Percentiles rank a stretch among this genome's conserved stretches.
Conservation (phyloP, 1,139 yeast species). For the Magnusiomyces fungicola region DNA sequence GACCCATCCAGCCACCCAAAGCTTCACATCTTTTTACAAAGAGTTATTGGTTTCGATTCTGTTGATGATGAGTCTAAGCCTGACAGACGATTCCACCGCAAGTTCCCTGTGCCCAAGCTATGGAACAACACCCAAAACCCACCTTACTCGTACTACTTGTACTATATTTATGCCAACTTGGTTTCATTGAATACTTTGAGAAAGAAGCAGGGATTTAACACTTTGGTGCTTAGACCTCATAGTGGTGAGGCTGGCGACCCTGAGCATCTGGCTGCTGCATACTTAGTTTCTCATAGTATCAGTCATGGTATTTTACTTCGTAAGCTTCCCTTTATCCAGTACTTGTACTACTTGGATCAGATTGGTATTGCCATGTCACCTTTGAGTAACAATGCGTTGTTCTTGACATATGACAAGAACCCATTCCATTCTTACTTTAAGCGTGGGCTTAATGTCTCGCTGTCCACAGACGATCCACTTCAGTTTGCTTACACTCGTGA, state of each 20-base stretch:
- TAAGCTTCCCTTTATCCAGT: slow-evolving; percentile 91
- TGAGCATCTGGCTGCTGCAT: slow-evolving; percentile 88
- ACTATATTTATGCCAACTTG: slow-evolving; percentile 79
- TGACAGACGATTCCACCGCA: slow-evolving; percentile 72
- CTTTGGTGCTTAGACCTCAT: slow-evolving; percentile 91
- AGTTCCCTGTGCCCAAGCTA: slow-evolving; percentile 71
- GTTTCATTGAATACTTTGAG: slow-evolving; percentile 83
- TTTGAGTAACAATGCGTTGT: slow-evolving; percentile 88
- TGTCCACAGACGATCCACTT: slow-evolving; percentile 88
- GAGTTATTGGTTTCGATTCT: slow-evolving; percentile 96
- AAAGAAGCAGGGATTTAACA: slow-evolving; percentile 62
- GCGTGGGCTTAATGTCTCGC: slow-evolving; percentile 86
- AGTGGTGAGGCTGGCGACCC: slow-evolving; percentile 99
- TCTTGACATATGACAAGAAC: slow-evolving; percentile 87
- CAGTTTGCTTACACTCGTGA: slow-evolving; percentile 96
- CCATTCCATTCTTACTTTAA: slow-evolving; percentile 88
- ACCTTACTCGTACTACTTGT: slow-evolving; percentile 93
- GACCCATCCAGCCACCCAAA: slow-evolving; percentile 86
- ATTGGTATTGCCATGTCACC: slow-evolving; percentile 99
- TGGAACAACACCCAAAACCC: slow-evolving; percentile 83
- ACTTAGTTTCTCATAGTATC: slow-evolving; percentile 81
- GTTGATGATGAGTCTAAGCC: slow-evolving; percentile 96
- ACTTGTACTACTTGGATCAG: slow-evolving; percentile 85
- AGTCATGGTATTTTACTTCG: slow-evolving; percentile 92
- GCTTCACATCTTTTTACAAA: slow-evolving; percentile 73